These are phyloP conservation scores for Odontarrhena argentea DNA, from an alignment of 345 rosid species.

Conservation along the genomic window DNA sequence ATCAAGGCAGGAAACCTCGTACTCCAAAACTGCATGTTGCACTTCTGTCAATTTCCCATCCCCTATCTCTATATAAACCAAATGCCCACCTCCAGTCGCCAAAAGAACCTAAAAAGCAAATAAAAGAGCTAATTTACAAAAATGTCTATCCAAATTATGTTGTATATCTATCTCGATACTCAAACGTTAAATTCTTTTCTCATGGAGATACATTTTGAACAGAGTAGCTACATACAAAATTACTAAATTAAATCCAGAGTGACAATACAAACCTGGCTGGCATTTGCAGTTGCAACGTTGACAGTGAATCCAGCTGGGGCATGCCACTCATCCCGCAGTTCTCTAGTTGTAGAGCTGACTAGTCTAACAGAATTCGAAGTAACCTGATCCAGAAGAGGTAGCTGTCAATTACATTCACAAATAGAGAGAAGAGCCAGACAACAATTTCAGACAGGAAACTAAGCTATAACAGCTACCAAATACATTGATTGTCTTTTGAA, in stretches of 20 bases:
- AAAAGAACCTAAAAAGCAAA: constrained; percentile 65
- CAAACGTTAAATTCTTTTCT: constrained; percentile 5
- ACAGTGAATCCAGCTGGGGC: constrained; percentile 80
- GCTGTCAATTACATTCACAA: constrained; percentile 15
- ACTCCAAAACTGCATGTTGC: constrained; percentile 75
- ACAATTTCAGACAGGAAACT: constrained; percentile 11
- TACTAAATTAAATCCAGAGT: constrained; percentile 10
- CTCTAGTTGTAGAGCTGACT: constrained; percentile 75
- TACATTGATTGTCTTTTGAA: constrained; percentile 11
- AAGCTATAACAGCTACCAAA: constrained; percentile 11
- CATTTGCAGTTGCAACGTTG: constrained; percentile 96
- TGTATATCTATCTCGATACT: constrained; percentile 9
- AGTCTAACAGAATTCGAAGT: constrained; percentile 91
- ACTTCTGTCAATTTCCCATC: constrained; percentile 71
- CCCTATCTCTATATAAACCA: constrained; percentile 92
- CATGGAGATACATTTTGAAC: not conserved
- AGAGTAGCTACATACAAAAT: not conserved
- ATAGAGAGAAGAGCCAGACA: constrained; percentile 18
- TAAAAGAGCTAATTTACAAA: constrained; percentile 11
- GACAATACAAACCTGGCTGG: constrained; percentile 72
- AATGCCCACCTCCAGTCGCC: constrained; percentile 97
- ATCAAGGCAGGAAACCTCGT: constrained; percentile 95
- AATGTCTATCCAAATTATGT: not conserved
- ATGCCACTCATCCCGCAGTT: constrained; percentile 74
- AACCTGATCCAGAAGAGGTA: constrained; percentile 54